Base-by-base conservation (phyloP, 2,329 filamentous ascomycete species). In the Bertia moriformis region DNA sequence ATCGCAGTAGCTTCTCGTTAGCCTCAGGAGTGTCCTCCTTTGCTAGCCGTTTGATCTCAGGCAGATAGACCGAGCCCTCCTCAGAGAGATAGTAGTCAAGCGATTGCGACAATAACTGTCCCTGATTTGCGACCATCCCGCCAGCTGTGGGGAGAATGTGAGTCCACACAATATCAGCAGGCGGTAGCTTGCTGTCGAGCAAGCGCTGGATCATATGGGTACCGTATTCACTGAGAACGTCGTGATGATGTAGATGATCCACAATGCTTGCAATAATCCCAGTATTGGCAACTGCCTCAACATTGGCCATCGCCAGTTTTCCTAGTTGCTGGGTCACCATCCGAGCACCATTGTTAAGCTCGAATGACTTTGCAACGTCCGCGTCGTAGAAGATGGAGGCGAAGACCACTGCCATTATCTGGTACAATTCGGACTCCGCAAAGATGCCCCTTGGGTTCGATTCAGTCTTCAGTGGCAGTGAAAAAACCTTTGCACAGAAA, bases 51-150 rank as follows among this genome's bases (percentile, higher is more conserved):
- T 69, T 62, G 45, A 78, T 65, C 39, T 68, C 64, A 0, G 65
- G 56, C 2, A 75, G 56, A 44, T 76, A 59, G 22, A 58, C 41
- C 44, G 59, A 55, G 47, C 68, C 64, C 42, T 67, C 54, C 38
- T 60, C 60, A 4, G 62, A 58, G 7, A 78, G 61, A 49, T 74
- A 78, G 54, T 68, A 78, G 46, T 78, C 73, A 38, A 78, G 54
- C 29, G 70, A 61, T 52, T 76, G 68, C 1, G 67, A 62, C 46
- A 77, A 70, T 42, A 72, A 57, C 46, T 73, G 66, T 5, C 66
- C 66, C 52, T 78, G 72, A 48, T 70, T 76, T 7, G 73, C 70
- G 2, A 72, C 63, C 49, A 72, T 68, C 1, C 69, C 66, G 17
- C 65, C 62, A 5, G 70, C 67, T 2, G 69, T 67, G 2, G 73